Base-by-base conservation (phyloP, 1,284 basidiomycete species). In the Prillingera fragicola region DNA sequence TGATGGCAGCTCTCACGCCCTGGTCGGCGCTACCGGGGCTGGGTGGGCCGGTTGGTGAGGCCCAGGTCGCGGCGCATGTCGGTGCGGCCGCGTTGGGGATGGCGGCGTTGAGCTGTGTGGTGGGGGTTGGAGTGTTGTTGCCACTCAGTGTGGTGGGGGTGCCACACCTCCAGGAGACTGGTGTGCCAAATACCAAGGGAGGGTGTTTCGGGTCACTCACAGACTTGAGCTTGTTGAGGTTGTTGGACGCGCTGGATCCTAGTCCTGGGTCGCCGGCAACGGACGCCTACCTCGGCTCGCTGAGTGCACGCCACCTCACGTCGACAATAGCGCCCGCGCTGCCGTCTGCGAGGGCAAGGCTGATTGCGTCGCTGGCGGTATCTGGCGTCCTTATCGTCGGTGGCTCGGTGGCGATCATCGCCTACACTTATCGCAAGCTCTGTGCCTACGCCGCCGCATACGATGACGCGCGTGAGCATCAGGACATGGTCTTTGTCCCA, bases 211-310 rank as follows among this genome's bases (percentile, higher is more conserved):
- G 83, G 3, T 78, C 77, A 0, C 70, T 87, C 14, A 80, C 84
- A 45, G 84, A 88, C 59, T 76, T 88, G 38, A 84, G 82, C 45
- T 64, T 89, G 15, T 66, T 86, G 18, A 78, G 85, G 3, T 75
- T 88, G 5, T 68, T 88, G 29, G 76, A 79, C 25, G 65, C 82
- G 13, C 69, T 85, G 29, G 80, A 84, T 56, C 72, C 74, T 25
- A 72, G 74, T 19, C 63, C 69, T 24, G 59, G 74, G 14, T 70
- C 73, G 8, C 61, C 72, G 7, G 54, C 65, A 2, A 69, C 27
- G 15, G 2, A 12, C 24, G 33, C 38, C 23, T 34, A 5, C 3
- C 21, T 21, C 24, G 26, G 12, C 33, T 21, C 15, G n/a, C 17
- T 23, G 25, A 37, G 56, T 13, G 55, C 50, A 5, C n/a, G 29